A percentile compares a stretch with the other conserved stretches of the same genome.
Evolutionary conservation across 78 protist genomes (phyloP).

Genomic region (Dictyostelium brefeldianum): DNA sequence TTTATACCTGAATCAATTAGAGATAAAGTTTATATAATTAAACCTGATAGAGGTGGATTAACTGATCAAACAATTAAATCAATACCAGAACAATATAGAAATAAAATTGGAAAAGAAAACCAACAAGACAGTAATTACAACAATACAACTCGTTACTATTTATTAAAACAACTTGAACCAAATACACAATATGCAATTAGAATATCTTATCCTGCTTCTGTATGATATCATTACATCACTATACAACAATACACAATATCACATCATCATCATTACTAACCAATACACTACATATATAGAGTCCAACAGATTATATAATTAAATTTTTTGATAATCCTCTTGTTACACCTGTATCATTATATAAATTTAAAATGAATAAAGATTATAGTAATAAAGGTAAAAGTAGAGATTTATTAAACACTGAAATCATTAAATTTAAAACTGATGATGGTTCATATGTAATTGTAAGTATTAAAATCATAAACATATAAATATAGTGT

Average conservation of each 20-base stretch:
- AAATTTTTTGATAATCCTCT: constrained; percentile 41
- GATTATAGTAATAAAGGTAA: neutral
- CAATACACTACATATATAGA: constrained; percentile 4
- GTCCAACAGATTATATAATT: constrained; percentile 60
- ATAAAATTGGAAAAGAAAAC: neutral
- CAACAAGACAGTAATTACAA: neutral
- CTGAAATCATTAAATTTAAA: constrained; percentile 64
- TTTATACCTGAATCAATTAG: neutral
- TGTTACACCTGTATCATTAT: neutral
- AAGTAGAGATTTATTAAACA: constrained; percentile 46
- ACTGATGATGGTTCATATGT: constrained; percentile 38
- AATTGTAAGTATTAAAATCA: neutral
- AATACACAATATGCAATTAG: constrained; percentile 57
- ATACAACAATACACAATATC: neutral
- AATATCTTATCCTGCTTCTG: constrained; percentile 55
- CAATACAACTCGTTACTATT: constrained; percentile 6
- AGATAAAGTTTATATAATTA: neutral
- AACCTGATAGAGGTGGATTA: constrained; percentile 28
- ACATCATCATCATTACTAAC: neutral
- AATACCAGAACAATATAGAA: neutral
- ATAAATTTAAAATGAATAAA: neutral
- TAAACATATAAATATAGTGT: no score
- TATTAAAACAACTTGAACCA: constrained; percentile 18
- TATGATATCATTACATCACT: neutral
- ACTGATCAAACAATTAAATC: constrained; percentile 38